Evolutionary conservation across 257 asterid species (phyloP), one percentile per base, ranked within the genome.

Genomic region (Fraxinus americana): DNA sequence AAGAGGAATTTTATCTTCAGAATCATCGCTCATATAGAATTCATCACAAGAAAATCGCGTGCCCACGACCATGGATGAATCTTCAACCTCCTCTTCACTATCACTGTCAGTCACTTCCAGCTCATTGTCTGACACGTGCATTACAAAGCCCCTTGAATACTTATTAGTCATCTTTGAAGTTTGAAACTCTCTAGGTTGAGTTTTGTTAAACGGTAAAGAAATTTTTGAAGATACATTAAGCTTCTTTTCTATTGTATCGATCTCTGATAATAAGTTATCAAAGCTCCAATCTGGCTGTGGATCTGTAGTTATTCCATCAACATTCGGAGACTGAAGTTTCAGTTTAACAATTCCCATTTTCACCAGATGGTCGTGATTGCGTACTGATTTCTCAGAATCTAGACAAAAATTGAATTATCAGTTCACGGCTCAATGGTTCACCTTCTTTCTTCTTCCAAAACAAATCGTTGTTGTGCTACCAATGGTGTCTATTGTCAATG

Each of bases 231-330:
- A 71, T 19, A 45, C 71, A 74, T 75, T 83, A 61, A 80, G 84
- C 83, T 76, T 85, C 50, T 87, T 85, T 75, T 94, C 90, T 36
- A 89, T 87, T 11, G 86, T 81, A 38, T 85, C 85, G 29, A 92
- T 90, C 88, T 94, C 98, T 16, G 72, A 81, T 4, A 91, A 74
- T 80, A 94, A 86, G 77, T 83, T 83, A 74, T 91, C 93, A 17
- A 92, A 88, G 72, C 89, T 94, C 96, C 97, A 94, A 84, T 94
- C 96, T 0, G 97, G 97, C 36, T 89, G 89, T 13, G 98, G 97
- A 82, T 91, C 94, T 73, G 88, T 83, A 0, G 94, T 81, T 21
- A 92, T 78, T 66, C 93, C 95, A 59, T 89, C 83, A 16, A 91
- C 85, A 25, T 69, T 80, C 0, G 90, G 88, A 69, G 78, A 83